Evolutionary conservation across 352 stramenopile genomes (phyloP).

Genomic region (Phytophthora fragariaefolia): DNA sequence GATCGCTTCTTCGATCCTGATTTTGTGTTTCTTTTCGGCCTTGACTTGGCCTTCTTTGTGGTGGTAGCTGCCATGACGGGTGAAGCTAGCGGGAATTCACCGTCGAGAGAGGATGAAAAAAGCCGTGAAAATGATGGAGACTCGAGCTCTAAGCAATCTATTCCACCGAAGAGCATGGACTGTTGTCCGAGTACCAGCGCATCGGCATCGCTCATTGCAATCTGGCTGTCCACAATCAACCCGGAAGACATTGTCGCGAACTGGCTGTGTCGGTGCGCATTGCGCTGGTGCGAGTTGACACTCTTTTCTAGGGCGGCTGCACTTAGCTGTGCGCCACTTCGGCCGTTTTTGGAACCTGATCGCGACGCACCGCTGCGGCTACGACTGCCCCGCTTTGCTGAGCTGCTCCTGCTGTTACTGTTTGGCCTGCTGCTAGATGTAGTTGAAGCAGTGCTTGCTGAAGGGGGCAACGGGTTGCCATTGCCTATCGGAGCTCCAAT

Average conservation of each 20-base stretch:
- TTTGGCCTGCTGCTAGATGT: conserved; percentile 3
- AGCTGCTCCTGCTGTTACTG: conserved; percentile 31
- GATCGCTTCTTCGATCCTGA: conserved; percentile 61
- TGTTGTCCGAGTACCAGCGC: conserved; percentile 35
- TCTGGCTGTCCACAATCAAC: conserved; percentile 40
- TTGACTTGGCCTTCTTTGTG: conserved; percentile 49
- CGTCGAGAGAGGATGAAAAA: conserved; percentile 40
- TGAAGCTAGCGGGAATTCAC: conserved; percentile 26
- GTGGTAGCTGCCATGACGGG: conserved; percentile 15
- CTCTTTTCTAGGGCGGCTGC: conserved; percentile 40
- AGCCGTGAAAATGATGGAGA: conserved; percentile 68
- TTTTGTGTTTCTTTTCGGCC: conserved; percentile 34
- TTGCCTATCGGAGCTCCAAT: conserved; percentile 33
- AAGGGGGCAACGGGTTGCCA: conserved; percentile 29
- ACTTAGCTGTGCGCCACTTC: conserved; percentile 23
- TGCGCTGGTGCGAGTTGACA: conserved; percentile 40
- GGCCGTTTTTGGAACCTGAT: conserved; percentile 19
- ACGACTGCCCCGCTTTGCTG: conserved; percentile 35
- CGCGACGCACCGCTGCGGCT: conserved; percentile 26
- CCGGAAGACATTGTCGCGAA: conserved; percentile 37
- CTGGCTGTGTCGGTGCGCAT: conserved; percentile 40
- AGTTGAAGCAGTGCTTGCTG: not conserved
- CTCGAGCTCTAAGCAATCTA: conserved; percentile 75
- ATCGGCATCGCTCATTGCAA: conserved; percentile 35
- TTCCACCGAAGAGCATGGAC: conserved; percentile 63